Conservation (phyloP, 2,329 filamentous ascomycete species). For the Colletotrichum somersetense region DNA sequence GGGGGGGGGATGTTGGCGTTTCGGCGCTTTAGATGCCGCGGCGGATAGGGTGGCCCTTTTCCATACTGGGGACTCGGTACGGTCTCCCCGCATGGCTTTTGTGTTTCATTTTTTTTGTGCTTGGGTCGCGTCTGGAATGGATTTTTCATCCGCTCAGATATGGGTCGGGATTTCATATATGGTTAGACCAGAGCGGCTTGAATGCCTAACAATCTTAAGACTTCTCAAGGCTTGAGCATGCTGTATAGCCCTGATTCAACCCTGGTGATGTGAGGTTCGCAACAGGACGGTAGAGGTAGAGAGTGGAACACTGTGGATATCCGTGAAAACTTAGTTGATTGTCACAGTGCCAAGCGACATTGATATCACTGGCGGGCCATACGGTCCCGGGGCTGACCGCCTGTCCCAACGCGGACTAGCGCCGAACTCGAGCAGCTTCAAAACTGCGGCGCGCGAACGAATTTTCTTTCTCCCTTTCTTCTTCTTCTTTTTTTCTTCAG, state of each 20-base stretch:
- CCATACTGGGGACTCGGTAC: background rate
- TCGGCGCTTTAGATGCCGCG: slow-evolving; percentile 22
- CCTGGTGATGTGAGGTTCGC: slow-evolving; percentile 11
- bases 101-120: background rate
- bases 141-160: background rate
- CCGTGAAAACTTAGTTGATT: background rate
- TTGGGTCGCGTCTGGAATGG: background rate
- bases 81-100: background rate
- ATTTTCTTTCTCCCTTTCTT: slow-evolving; percentile 53
- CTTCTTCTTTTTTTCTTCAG: slow-evolving; percentile 61
- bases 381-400: background rate
- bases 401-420: slow-evolving; percentile 44
- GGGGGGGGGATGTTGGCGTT: background rate
- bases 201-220: slow-evolving; percentile 2
- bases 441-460: slow-evolving; percentile 36
- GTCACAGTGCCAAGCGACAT: background rate
- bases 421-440: background rate
- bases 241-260: slow-evolving; percentile 7
- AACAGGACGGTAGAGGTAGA: background rate
- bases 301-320: slow-evolving; percentile 21
- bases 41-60: background rate
- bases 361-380: background rate
- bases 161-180: background rate
- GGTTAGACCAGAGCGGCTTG: slow-evolving; percentile 6
- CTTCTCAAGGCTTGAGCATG: slow-evolving; percentile 18